phyloP scores from a whole-genome alignment of 345 rosid species.

The Turritis glabra region DNA sequence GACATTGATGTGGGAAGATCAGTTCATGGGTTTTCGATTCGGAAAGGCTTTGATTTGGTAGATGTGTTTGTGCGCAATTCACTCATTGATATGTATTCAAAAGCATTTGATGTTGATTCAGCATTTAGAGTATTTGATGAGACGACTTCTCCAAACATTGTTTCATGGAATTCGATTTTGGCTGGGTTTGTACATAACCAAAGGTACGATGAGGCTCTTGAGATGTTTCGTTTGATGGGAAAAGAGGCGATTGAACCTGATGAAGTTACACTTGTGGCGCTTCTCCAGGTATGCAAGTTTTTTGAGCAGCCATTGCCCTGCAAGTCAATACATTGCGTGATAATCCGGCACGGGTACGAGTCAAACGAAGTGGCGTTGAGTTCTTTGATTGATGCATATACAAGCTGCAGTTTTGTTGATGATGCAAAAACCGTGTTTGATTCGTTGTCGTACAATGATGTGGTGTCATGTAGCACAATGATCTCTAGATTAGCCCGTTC shows the following conservation, averaged over 20 bases:
- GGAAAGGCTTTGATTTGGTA: conserved; percentile 44
- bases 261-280: conserved; percentile 56
- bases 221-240: conserved; percentile 47
- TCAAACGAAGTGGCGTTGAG: conserved; percentile 46
- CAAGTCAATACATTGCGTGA: conserved; percentile 59
- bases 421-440: conserved; percentile 49
- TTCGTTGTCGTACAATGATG: conserved; percentile 44
- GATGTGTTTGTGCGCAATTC: conserved; percentile 62
- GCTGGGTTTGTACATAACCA: conserved; percentile 56
- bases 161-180: conserved; percentile 70
- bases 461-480: conserved; percentile 70
- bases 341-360: conserved; percentile 47
- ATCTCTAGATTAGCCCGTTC: conserved; percentile 56
- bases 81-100: conserved; percentile 67
- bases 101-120: conserved; percentile 48
- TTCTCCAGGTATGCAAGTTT: conserved; percentile 60
- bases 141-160: conserved; percentile 45
- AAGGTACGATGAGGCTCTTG: conserved; percentile 50
- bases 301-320: conserved; percentile 45
- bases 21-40: conserved; percentile 52
- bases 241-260: conserved; percentile 45
- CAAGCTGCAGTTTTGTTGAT: conserved; percentile 48
- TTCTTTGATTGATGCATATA: conserved; percentile 68
- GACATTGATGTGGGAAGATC: conserved; percentile 48
- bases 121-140: conserved; percentile 52